phyloP scores from a whole-genome alignment of 495 filamentous ascomycete genomes.

The Oidiodendron maius region DNA sequence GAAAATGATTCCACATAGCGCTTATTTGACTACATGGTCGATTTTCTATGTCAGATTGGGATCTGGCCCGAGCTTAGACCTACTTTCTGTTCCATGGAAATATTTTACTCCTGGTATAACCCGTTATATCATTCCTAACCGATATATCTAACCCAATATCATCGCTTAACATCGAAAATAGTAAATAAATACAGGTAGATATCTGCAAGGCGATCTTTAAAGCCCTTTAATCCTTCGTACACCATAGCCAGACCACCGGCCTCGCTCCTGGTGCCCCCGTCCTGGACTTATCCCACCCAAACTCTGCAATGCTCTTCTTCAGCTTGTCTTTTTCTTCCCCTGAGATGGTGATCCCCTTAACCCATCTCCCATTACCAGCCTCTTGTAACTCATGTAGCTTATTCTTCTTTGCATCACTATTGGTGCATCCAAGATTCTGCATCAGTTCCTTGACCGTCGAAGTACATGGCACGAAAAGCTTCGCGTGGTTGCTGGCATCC shows the following conservation, averaged over 20 bases:
- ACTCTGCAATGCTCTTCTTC: slow-evolving; percentile 12
- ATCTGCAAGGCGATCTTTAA: too few relatives aligned
- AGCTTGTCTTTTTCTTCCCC: slow-evolving; percentile 19
- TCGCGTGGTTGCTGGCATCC: slow-evolving; percentile 24
- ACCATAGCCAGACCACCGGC: slow-evolving; percentile 18
- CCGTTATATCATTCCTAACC: too few relatives aligned
- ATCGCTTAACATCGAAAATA: neutral
- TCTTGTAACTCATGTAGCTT: slow-evolving; percentile 30
- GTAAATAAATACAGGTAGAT: too few relatives aligned
- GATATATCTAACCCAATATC: neutral
- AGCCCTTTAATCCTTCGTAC: slow-evolving; percentile 14
- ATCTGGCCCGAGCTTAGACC: too few relatives aligned
- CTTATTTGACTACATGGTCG: too few relatives aligned
- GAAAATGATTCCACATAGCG: too few relatives aligned
- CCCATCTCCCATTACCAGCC: slow-evolving; percentile 17
- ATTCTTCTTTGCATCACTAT: slow-evolving; percentile 34
- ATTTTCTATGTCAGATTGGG: too few relatives aligned
- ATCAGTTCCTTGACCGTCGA: slow-evolving; percentile 38
- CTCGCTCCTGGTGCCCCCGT: slow-evolving; percentile 11
- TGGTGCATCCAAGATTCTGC: slow-evolving; percentile 36
- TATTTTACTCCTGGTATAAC: too few relatives aligned
- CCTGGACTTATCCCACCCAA: slow-evolving; percentile 17
- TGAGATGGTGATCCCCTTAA: slow-evolving; percentile 6
- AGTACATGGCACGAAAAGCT: slow-evolving; percentile 34
- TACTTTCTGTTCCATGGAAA: too few relatives aligned